Base-by-base conservation (phyloP, 2,329 filamentous ascomycete genomes). In the Xylaria sp. region DNA sequence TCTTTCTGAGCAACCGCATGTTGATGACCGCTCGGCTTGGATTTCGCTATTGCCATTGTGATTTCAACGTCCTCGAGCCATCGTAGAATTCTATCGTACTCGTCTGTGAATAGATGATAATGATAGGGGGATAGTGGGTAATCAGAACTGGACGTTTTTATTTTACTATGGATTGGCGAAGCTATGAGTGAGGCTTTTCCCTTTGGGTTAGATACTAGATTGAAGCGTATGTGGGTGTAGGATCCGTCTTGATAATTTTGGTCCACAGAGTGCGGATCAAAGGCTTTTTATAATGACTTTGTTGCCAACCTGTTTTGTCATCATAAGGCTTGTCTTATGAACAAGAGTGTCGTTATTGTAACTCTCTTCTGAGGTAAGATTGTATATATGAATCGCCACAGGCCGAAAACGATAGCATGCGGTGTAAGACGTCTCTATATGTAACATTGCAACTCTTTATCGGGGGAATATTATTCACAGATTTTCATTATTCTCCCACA, bases 1-100 rank as follows among this genome's bases (percentile, higher is more conserved):
- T n/a, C n/a, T n/a, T n/a, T n/a, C n/a, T n/a, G n/a, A n/a, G n/a
- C n/a, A n/a, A n/a, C n/a, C n/a, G n/a, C n/a, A n/a, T n/a, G n/a
- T n/a, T n/a, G n/a, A n/a, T n/a, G n/a, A n/a, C n/a, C n/a, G n/a
- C n/a, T n/a, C n/a, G 25, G 5, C 7, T 36, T 36, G 9, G 52
- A 15, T 20, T 34, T 36, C 12, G 52, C 53, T 25, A 18, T 34
- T 18, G 12, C 53, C 34, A 56, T 56, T 7, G 2, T 20, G 6
- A 28, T 13, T 10, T 56, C 53, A 2, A 65, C 46, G 1, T 60
- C 25, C 8, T 45, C 25, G 0, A 60, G 7, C 62, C 62, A 65
- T 6, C 34, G 36, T 1, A 20, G 23, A 18, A 64, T 64, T 18
- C 53, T 25, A 0, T 39, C n/a, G 10, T 41, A 56, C 13, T 56